A percentile compares a stretch with the other conserved stretches of the same genome.
These are phyloP conservation scores for Penicillium fimorum DNA, from an alignment of 495 filamentous ascomycete species.

Conservation along the genomic window DNA sequence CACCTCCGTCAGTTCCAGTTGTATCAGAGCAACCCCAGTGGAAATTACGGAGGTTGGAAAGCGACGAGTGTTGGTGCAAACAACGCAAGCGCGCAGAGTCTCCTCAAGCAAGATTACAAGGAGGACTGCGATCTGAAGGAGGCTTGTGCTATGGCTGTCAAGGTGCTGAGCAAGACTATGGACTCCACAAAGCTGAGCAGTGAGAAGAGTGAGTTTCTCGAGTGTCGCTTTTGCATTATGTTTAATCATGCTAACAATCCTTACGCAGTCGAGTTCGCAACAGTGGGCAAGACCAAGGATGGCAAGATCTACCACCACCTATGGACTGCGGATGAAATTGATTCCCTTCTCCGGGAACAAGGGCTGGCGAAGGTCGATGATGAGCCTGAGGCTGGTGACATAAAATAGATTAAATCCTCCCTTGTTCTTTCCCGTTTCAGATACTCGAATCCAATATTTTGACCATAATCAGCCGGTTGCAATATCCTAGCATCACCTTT, in stretches of 20 bases:
- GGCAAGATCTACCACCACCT: conserved; percentile 97
- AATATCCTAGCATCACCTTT: conserved; percentile 7
- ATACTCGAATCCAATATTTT: conserved; percentile 25
- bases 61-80: conserved; percentile 97
- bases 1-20: conserved; percentile 94
- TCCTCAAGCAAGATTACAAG: conserved; percentile 99
- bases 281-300: conserved; percentile 89
- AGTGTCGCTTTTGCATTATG: background rate
- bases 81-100: conserved; percentile 94
- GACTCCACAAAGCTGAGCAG: conserved; percentile 97
- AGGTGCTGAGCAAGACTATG: conserved; percentile 99
- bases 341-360: conserved; percentile 88
- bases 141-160: conserved; percentile 95
- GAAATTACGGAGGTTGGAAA: conserved; percentile 99
- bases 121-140: conserved; percentile 94
- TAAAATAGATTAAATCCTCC: conserved; percentile 44
- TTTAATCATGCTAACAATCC: conserved; percentile 29
- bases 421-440: conserved; percentile 22
- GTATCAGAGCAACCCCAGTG: conserved; percentile 99
- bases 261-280: conserved; percentile 91
- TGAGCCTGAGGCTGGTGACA: conserved; percentile 64
- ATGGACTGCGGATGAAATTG: conserved; percentile 97
- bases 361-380: conserved; percentile 87
- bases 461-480: conserved; percentile 25
- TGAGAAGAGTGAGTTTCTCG: conserved; percentile 81